Percentiles rank a stretch among this genome's conserved stretches.
Conservation (phyloP, 2,329 filamentous ascomycete species). For the Penicillium sclerotigenum region DNA sequence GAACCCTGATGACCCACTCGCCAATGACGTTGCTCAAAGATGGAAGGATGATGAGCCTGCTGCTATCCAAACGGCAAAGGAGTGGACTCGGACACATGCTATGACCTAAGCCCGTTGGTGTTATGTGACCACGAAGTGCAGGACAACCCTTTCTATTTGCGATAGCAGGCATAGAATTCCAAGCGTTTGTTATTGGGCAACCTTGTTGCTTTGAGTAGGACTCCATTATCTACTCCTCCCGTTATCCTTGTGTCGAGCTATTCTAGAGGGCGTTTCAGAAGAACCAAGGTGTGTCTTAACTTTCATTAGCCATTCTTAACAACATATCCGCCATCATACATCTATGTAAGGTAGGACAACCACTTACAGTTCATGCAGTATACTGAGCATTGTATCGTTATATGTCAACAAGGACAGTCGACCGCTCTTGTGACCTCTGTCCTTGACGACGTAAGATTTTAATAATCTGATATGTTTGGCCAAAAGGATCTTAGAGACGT, state of each 20-base stretch:
- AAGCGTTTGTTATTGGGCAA: slow-evolving; percentile 15
- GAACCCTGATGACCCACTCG: slow-evolving; percentile 97
- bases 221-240: slow-evolving; percentile 1
- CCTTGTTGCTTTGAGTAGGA: slow-evolving; percentile 11
- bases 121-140: slow-evolving; percentile 35
- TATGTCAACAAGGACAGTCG: neutral
- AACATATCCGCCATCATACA: neutral
- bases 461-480: neutral
- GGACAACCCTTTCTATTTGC: slow-evolving; percentile 13
- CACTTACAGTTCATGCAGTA: neutral
- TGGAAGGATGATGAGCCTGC: slow-evolving; percentile 97
- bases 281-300: neutral
- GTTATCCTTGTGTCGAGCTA: slow-evolving; percentile 1
- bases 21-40: slow-evolving; percentile 93
- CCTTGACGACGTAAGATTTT: neutral
- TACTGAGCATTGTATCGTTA: neutral
- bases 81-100: slow-evolving; percentile 87
- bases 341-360: neutral
- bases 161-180: slow-evolving; percentile 15
- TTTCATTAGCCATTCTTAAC: neutral
- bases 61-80: slow-evolving; percentile 84
- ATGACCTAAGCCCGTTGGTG: slow-evolving; percentile 44
- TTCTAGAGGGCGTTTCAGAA: slow-evolving; percentile 16
- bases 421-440: neutral
- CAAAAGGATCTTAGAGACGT: neutral